These are phyloP conservation scores for Moesziomyces sp. DNA, from an alignment of 1,284 basidiomycete species.

Conservation along the genomic window DNA sequence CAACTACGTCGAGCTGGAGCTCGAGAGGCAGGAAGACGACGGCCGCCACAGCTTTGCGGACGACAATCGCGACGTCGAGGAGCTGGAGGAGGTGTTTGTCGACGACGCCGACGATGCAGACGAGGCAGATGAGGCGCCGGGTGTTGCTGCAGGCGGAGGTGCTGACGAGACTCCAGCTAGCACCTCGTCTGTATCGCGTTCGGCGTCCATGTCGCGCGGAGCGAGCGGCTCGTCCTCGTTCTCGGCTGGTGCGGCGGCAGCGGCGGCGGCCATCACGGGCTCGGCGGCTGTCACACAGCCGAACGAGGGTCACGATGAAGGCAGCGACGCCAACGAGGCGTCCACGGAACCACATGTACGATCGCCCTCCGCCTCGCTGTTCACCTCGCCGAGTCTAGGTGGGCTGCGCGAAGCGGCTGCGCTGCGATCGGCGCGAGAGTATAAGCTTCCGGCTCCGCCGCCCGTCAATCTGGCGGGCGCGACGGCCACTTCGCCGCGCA, in stretches of 20 bases:
- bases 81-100: slow-evolving; percentile 73
- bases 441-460: slow-evolving; percentile 51
- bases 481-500: slow-evolving; percentile 26
- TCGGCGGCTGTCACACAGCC: slow-evolving; percentile 5
- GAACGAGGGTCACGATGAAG: slow-evolving; percentile 5
- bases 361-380: slow-evolving; percentile 22
- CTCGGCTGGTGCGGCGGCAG: slow-evolving; percentile 39
- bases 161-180: background rate
- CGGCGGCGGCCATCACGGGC: slow-evolving; percentile 30
- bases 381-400: slow-evolving; percentile 36
- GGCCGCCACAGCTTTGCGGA: slow-evolving; percentile 21
- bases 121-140: slow-evolving; percentile 9
- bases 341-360: slow-evolving; percentile 15
- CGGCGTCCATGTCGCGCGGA: slow-evolving; percentile 29
- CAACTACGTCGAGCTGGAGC: slow-evolving; percentile 87
- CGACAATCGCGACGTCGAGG: slow-evolving; percentile 55
- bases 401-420: slow-evolving; percentile 38
- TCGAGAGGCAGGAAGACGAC: slow-evolving; percentile 77
- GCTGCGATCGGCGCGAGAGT: slow-evolving; percentile 38
- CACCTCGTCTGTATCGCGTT: slow-evolving; percentile 10
- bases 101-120: slow-evolving; percentile 33
- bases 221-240: slow-evolving; percentile 30
- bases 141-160: background rate
- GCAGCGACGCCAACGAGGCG: slow-evolving; percentile 2
- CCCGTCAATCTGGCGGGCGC: slow-evolving; percentile 40